Conservation (phyloP, 495 filamentous ascomycete species). For the Penicillium atrosanguineum region DNA sequence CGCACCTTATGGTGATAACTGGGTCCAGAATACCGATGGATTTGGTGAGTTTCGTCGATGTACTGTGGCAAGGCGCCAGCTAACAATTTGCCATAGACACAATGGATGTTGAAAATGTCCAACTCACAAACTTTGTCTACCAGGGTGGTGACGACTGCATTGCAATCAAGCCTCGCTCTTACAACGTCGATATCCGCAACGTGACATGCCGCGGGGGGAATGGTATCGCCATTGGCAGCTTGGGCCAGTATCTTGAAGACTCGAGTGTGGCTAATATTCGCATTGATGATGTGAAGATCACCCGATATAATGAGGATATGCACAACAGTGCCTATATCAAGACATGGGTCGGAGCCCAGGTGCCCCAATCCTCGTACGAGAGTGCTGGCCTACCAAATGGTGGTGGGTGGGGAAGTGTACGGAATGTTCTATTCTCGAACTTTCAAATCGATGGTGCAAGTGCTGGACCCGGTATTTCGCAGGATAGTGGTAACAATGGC, state of each 20-base stretch:
- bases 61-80: neutral
- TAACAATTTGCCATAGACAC: conserved; percentile 35
- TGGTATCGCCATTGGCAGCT: conserved; percentile 55
- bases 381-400: conserved; percentile 45
- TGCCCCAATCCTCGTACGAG: conserved; percentile 47
- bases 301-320: conserved; percentile 48
- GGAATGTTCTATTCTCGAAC: conserved; percentile 54
- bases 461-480: conserved; percentile 39
- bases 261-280: conserved; percentile 46
- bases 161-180: conserved; percentile 56
- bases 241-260: conserved; percentile 59
- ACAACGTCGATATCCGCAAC: conserved; percentile 51
- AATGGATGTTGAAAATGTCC: conserved; percentile 53
- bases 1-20: conserved; percentile 52
- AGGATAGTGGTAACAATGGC: conserved; percentile 53
- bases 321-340: conserved; percentile 56
- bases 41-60: conserved; percentile 31
- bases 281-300: conserved; percentile 45
- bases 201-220: conserved; percentile 55
- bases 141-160: conserved; percentile 60
- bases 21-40: conserved; percentile 60
- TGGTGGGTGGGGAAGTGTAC: conserved; percentile 51
- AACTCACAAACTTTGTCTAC: conserved; percentile 53
- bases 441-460: conserved; percentile 47
- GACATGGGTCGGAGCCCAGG: conserved; percentile 52